Evolutionary conservation across 495 filamentous ascomycete species (phyloP), one percentile per base, ranked within the genome.

Genomic region (Neurospora intermedia): DNA sequence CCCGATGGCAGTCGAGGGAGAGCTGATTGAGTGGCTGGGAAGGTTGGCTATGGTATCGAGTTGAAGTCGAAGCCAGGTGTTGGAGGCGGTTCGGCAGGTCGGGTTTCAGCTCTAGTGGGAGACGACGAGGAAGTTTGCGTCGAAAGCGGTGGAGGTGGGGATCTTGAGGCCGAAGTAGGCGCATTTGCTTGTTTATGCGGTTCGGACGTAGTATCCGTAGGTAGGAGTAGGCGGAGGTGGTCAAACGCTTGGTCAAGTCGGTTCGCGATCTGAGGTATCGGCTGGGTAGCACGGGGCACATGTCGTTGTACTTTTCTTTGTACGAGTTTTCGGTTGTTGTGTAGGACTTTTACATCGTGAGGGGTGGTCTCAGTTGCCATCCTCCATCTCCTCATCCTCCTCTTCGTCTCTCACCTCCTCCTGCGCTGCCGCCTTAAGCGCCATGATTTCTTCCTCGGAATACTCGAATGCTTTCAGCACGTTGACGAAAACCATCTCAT

Each of bases 391-490:
- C 13, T 42, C 66, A 10, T 69, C 43, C 40, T 69, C 70, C 0
- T 45, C 59, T 1, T 23, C 73, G 10, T 80, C 83, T 13, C 70
- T 75, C 6, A 78, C 77, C 15, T 79, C 81, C 27, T 78, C 76
- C 35, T 48, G 48, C 23, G 82, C 79, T 18, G 80, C 73, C 27
- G 80, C 79, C 48, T 78, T 77, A 13, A 86, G 75, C 38, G 27
- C 70, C 15, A 46, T 76, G 69, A 27, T 77, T 0, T 62, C 2
- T 0, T 62, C 54, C 4, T 62, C 2, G 54, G 54, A 16, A 18
- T 62, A 62, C 2, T 7, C 3, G 4, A 62, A 62, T 35, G 6
- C 2, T 27, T 16, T 62, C 2, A 62, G 15, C 23, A 62, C 54
- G 13, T 62, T 62, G 0, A 35, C 15, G 1, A 62, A 62, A 7